phyloP scores from a whole-genome alignment of 2,329 filamentous ascomycete genomes.

The Beauveria sp. region DNA sequence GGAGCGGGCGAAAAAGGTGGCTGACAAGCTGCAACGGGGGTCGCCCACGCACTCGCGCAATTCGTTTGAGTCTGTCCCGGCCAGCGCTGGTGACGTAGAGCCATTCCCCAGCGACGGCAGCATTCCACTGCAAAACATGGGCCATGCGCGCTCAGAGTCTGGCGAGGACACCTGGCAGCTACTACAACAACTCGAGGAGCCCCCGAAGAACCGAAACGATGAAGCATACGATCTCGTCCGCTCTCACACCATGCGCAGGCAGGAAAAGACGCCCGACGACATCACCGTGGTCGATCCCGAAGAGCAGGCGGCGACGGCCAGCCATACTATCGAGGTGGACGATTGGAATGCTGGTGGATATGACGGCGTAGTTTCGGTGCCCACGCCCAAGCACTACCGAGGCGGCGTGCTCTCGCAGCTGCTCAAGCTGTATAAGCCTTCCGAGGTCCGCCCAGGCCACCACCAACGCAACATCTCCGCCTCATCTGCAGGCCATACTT shows the following conservation, averaged over 20 bases:
- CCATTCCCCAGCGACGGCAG: conserved; percentile 17
- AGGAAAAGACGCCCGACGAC: conserved; percentile 2
- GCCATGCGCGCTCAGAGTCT: conserved; percentile 6
- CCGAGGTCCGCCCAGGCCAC: conserved; percentile 18
- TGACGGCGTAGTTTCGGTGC: conserved; percentile 34
- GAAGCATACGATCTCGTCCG: conserved; percentile 36
- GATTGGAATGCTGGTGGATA: conserved; percentile 32
- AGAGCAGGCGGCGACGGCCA: conserved; percentile 10
- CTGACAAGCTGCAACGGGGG: conserved; percentile 30
- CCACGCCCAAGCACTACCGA: conserved; percentile 33
- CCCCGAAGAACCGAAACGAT: conserved; percentile 21
- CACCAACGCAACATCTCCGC: conserved; percentile 17
- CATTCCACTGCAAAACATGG: conserved; percentile 27
- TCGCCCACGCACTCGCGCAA: conserved; percentile 29
- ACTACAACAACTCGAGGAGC: conserved; percentile 9
- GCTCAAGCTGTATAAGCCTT: conserved; percentile 37
- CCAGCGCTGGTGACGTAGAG: conserved; percentile 19
- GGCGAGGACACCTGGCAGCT: conserved; percentile 13
- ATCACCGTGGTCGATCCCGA: conserved; percentile 16
- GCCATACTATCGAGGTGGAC: conserved; percentile 16
- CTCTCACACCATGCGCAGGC: conserved; percentile 27
- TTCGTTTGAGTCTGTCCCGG: conserved; percentile 25
- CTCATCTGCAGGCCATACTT: conserved; percentile 2
- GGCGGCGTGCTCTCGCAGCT: conserved; percentile 39
- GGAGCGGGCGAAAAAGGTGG: conserved; percentile 34